Conservation (phyloP, 2,329 filamentous ascomycete species). For the Colletotrichum kahawae region DNA sequence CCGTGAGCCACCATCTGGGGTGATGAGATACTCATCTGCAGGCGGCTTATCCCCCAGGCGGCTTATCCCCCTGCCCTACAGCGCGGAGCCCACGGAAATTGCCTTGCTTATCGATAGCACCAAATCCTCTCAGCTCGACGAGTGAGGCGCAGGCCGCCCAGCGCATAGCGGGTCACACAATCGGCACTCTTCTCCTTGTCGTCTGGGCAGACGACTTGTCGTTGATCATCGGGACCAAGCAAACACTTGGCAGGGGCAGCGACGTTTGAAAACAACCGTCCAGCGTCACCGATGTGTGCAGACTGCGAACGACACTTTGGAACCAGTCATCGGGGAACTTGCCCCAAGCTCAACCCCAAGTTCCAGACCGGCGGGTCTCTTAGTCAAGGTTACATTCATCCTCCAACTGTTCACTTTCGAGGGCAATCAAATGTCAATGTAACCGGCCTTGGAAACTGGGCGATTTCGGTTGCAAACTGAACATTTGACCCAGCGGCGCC, state of each 20-base stretch:
- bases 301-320: background rate
- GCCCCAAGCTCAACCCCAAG: background rate
- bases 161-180: background rate
- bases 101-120: slow-evolving; percentile 2
- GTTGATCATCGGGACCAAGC: background rate
- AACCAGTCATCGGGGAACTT: background rate
- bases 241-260: background rate
- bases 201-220: background rate
- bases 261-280: background rate
- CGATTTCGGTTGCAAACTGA: background rate
- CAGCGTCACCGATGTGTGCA: background rate
- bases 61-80: background rate
- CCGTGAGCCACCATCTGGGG: background rate
- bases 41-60: background rate
- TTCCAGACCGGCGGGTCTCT: background rate
- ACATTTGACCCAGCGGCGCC: background rate
- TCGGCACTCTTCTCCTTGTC: background rate
- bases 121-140: slow-evolving; percentile 1
- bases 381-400: background rate
- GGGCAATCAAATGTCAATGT: background rate
- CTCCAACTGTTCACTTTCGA: background rate
- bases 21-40: background rate
- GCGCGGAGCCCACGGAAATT: background rate
- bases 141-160: slow-evolving; percentile 12
- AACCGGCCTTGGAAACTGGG: background rate